These are phyloP conservation scores for Aureobasidium sp. DNA, from an alignment of 2,329 filamentous ascomycete species.

Conservation along the genomic window DNA sequence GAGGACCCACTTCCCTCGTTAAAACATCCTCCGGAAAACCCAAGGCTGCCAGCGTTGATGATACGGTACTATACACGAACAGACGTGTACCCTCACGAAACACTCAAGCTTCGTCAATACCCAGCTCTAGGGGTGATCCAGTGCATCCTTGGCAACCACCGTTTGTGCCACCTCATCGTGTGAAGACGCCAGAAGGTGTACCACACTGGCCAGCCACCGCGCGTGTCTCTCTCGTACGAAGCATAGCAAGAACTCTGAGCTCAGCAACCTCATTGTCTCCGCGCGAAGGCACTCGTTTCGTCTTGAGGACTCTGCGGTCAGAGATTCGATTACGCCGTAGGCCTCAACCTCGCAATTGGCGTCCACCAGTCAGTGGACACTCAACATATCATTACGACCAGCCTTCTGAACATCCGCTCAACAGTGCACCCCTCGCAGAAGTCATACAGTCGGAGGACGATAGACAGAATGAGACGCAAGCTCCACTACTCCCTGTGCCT, in stretches of 20 bases:
- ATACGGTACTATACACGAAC: background rate
- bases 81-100: background rate
- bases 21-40: background rate
- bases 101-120: background rate
- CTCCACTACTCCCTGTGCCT: background rate
- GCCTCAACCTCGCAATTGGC: constrained; percentile 19
- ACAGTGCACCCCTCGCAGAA: constrained; percentile 15
- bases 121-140: background rate
- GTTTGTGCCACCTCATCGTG: constrained; percentile 6
- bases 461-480: background rate
- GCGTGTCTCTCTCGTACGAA: background rate
- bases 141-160: constrained; percentile 1
- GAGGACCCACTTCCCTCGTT: background rate
- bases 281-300: background rate
- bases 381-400: constrained; percentile 20
- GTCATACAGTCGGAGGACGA: background rate
- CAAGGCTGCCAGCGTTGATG: constrained; percentile 8
- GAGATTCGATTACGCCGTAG: background rate
- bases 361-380: constrained; percentile 29
- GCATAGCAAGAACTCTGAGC: background rate
- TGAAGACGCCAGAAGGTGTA: constrained; percentile 18
- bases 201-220: constrained; percentile 24
- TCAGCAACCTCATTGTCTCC: background rate
- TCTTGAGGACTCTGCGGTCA: background rate
- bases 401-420: constrained; percentile 24